A percentile compares a stretch with the other conserved stretches of the same genome.
These are phyloP conservation scores for Heterobasidion occidentale DNA, from an alignment of 1,284 basidiomycete genomes.

Conservation along the genomic window DNA sequence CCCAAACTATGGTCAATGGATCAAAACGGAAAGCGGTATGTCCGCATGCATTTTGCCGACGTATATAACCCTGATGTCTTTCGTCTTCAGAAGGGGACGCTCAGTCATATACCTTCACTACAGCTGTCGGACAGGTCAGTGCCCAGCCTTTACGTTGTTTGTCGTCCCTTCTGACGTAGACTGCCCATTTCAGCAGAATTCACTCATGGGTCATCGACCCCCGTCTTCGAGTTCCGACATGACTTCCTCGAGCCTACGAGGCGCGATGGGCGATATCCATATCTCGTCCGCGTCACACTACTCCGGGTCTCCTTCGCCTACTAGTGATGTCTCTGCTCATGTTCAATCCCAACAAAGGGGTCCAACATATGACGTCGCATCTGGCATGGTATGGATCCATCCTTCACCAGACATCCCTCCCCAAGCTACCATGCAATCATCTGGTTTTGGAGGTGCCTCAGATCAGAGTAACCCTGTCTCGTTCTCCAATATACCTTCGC, in stretches of 20 bases:
- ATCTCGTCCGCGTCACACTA: slow-evolving; percentile 27
- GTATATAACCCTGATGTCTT: background rate
- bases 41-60: background rate
- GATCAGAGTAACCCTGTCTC: slow-evolving; percentile 6
- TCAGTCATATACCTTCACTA: background rate
- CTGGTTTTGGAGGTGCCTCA: slow-evolving; percentile 7
- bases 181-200: background rate
- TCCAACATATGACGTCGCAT: slow-evolving; percentile 9
- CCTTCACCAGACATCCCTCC: slow-evolving; percentile 6
- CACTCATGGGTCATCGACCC: slow-evolving; percentile 6
- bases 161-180: background rate
- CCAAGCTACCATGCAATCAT: slow-evolving; percentile 7
- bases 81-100: background rate
- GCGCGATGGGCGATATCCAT: slow-evolving; percentile 50
- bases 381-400: slow-evolving; percentile 15
- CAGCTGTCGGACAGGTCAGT: background rate
- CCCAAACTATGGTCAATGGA: slow-evolving; percentile 11
- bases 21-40: slow-evolving; percentile 11
- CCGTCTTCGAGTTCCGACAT: slow-evolving; percentile 30
- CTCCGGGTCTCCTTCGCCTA: slow-evolving; percentile 24
- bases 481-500: slow-evolving; percentile 9
- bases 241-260: slow-evolving; percentile 48
- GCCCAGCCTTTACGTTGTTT: background rate
- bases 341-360: slow-evolving; percentile 7
- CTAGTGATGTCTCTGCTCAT: slow-evolving; percentile 12